Percentiles rank a stretch among this genome's conserved stretches.
phyloP scores from a whole-genome alignment of 768 basidiomycete genomes.

The Mycena sanguinolenta region DNA sequence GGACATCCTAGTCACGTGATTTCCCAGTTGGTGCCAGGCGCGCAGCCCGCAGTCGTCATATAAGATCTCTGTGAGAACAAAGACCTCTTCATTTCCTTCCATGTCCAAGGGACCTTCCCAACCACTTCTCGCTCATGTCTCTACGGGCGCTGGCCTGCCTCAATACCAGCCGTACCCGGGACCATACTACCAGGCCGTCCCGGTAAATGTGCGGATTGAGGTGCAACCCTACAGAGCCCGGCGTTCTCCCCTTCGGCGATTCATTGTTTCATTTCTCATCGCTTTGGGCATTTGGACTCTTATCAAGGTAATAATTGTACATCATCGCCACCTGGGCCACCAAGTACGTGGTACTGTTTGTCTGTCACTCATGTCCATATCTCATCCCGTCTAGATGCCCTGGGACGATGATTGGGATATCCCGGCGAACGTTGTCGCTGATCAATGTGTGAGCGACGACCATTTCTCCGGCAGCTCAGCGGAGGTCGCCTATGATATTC shows the following conservation, averaged over 20 bases:
- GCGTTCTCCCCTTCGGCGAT: constrained; percentile 15
- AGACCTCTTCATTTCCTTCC: not conserved
- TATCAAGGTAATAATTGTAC: not conserved
- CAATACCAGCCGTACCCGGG: not conserved
- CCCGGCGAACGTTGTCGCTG: constrained; percentile 1
- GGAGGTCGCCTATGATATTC: constrained; percentile 13
- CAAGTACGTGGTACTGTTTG: not conserved
- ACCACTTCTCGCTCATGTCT: constrained; percentile 3
- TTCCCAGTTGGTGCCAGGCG: not conserved
- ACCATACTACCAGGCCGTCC: constrained; percentile 8
- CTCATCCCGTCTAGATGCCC: not conserved
- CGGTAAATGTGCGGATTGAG: not conserved
- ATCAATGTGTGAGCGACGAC: not conserved
- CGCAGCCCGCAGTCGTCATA: not conserved
- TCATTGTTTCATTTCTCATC: not conserved
- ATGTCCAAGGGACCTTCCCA: constrained; percentile 17
- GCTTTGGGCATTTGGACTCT: not conserved
- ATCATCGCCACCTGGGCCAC: not conserved
- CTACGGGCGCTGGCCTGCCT: constrained; percentile 1
- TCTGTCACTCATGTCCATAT: not conserved
- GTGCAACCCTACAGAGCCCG: not conserved
- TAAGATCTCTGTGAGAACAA: not conserved
- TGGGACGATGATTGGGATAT: constrained; percentile 4
- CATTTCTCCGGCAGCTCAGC: not conserved
- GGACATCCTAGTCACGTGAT: not conserved